Percentiles rank a stretch among this genome's conserved stretches.
Conservation (phyloP, 176 grass and related monocot species). For the Musa schizocarpa region DNA sequence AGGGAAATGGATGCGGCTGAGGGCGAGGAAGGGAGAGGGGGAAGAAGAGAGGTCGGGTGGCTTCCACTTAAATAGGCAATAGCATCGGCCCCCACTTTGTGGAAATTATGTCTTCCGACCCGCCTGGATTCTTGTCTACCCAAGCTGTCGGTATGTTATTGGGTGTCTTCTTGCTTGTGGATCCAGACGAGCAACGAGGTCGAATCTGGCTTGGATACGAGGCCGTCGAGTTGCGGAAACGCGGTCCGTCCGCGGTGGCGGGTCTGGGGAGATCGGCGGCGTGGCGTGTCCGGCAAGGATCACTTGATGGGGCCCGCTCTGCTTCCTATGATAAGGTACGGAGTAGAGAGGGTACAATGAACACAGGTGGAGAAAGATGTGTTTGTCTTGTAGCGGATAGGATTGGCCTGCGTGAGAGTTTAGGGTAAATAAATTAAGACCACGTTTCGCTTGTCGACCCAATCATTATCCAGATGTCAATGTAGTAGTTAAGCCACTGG, state of each 20-base stretch:
- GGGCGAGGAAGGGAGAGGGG: not conserved
- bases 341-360: not conserved
- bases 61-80: slow-evolving; percentile 2
- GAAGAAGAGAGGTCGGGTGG: not conserved
- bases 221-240: not conserved
- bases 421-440: too few relatives aligned
- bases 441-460: too few relatives aligned
- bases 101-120: not conserved
- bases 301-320: not conserved
- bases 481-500: too few relatives aligned
- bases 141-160: not conserved
- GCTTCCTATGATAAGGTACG: too few relatives aligned
- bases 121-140: not conserved
- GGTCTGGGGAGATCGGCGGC: not conserved
- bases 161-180: not conserved
- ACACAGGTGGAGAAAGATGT: not conserved
- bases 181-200: not conserved
- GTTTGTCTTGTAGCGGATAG: too few relatives aligned
- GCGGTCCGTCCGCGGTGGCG: not conserved
- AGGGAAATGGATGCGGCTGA: not conserved
- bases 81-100: not conserved
- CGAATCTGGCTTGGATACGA: not conserved
- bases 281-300: slow-evolving; percentile 9
- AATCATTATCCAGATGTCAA: too few relatives aligned
- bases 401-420: too few relatives aligned